Evolutionary conservation across 1,139 yeast species (phyloP).

Genomic region (Meyerozyma athensensis): DNA sequence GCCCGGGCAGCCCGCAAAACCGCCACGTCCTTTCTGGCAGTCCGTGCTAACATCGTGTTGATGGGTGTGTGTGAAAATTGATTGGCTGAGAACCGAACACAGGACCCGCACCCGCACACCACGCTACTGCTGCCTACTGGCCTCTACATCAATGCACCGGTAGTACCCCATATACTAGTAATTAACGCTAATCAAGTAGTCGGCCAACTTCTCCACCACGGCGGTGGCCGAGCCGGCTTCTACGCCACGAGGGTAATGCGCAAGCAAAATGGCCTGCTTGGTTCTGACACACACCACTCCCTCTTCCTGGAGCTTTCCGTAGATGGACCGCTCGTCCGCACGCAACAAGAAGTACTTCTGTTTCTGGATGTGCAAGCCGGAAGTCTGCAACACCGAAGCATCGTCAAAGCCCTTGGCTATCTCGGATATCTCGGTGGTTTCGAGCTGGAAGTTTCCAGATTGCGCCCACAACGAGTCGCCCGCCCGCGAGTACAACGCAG

Average conservation of each 20-base stretch:
- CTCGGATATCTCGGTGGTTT: slow-evolving; percentile 65
- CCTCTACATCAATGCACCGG: neutral
- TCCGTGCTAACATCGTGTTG: slow-evolving; percentile 1
- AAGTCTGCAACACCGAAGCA: slow-evolving; percentile 72
- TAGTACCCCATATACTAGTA: slow-evolving; percentile 37
- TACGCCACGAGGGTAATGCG: slow-evolving; percentile 89
- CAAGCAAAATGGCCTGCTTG: slow-evolving; percentile 84
- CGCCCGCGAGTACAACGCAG: slow-evolving; percentile 88
- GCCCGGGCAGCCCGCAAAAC: no score
- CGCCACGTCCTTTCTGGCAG: neutral
- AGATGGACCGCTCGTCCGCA: slow-evolving; percentile 90
- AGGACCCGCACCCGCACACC: neutral
- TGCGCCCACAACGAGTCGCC: slow-evolving; percentile 97
- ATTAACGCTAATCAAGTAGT: slow-evolving; percentile 82
- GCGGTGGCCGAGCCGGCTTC: slow-evolving; percentile 95
- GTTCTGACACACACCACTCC: slow-evolving; percentile 92
- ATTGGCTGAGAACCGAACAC: neutral
- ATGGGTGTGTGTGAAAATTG: neutral
- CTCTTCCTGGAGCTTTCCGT: slow-evolving; percentile 84
- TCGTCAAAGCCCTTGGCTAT: slow-evolving; percentile 79
- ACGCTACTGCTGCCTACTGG: neutral
- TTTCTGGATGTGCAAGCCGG: slow-evolving; percentile 80
- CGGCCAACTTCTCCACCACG: slow-evolving; percentile 92
- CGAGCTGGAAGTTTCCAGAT: slow-evolving; percentile 64
- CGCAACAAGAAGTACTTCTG: slow-evolving; percentile 83